Base-by-base conservation (phyloP, 495 filamentous ascomycete genomes). In the Penicillium maclennaniae region DNA sequence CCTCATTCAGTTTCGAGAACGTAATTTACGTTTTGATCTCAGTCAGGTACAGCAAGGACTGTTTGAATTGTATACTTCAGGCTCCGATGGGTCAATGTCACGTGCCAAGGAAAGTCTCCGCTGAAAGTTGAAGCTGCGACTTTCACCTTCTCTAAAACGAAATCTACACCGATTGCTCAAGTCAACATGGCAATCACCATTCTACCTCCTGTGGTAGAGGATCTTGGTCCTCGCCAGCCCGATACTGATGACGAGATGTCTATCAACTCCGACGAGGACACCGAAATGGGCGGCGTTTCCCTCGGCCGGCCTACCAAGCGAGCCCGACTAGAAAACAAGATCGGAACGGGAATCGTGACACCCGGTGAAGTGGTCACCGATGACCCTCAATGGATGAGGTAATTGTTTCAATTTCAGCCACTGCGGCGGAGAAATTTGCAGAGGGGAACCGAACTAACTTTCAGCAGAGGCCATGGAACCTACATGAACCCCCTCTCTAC, bases 321-420 rank as follows among this genome's bases (percentile, higher is more conserved):
- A 41, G 53, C 67, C 61, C 58, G 69, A 56, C 44, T 70, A 50
- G 67, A 48, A 48, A 55, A 58, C 14, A 61, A 65, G 16, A 59
- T 67, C 20, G 58, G 61, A 36, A 69, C 65, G 45, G 71, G 73
- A 56, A 82, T 96, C 56, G 83, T 98, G 46, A 96, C 91, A 7
- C 93, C 93, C 7, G 93, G 93, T 53, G 88, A 96, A 68, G 72
- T 83, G 41, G 87, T 98, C 40, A 97, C 93, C 20, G 76, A 82
- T 59, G 91, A 96, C 70, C 86, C 91, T 7, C 92, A 97, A 77
- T 97, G 91, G 91, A 98, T 98, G 90, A 83, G 90, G 83, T 88
- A 70, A 47, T 77, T 70, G 4, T 54, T 14, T 12, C 10, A 34
- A 2, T 16, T 19, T 40, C 38, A 17, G 38, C 17, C 41, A 4